A percentile compares a stretch with the other conserved stretches of the same genome.
Conservation (phyloP, 345 rosid species). For the Boechera divaricarpa region DNA sequence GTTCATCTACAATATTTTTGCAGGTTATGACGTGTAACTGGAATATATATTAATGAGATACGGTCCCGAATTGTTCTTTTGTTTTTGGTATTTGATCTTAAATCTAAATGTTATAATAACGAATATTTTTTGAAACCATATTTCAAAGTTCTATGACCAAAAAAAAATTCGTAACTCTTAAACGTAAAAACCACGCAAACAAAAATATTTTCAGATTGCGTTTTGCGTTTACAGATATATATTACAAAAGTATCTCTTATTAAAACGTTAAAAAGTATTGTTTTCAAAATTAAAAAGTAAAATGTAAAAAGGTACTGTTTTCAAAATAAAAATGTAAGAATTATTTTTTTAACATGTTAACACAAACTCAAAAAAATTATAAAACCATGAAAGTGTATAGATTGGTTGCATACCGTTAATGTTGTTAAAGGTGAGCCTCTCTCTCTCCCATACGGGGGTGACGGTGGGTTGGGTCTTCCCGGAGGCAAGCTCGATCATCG, state of each 20-base stretch:
- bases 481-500: conserved; percentile 49
- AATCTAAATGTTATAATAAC: no score
- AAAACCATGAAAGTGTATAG: neutral
- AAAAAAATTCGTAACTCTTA: no score
- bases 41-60: no score
- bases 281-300: no score
- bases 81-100: no score
- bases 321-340: neutral
- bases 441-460: conserved; percentile 61
- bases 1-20: neutral
- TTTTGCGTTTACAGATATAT: neutral
- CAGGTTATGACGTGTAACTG: neutral
- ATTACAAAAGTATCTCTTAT: neutral
- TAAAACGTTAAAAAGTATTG: no score
- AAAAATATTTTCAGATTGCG: neutral
- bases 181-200: neutral
- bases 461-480: conserved; percentile 47
- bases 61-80: no score
- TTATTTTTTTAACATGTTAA: no score
- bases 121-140: neutral
- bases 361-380: neutral
- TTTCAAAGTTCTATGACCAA: no score
- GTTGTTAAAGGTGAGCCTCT: conserved; percentile 33
- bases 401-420: conserved; percentile 8
- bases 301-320: no score